Base-by-base conservation (phyloP, 257 asterid species). In the Rhazya stricta region DNA sequence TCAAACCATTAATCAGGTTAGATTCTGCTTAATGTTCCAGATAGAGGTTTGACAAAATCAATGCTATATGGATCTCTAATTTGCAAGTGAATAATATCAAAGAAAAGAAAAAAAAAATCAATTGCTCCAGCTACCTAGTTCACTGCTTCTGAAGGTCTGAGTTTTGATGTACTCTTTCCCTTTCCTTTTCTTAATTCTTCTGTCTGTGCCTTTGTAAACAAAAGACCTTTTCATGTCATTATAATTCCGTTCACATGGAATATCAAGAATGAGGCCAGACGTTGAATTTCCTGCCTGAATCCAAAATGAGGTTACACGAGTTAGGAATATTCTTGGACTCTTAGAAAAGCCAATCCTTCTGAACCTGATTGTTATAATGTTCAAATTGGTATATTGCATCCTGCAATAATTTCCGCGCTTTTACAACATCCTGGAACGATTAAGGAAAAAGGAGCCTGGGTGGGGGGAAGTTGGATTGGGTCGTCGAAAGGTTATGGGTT, bases 1-100 rank as follows among this genome's bases (percentile, higher is more conserved):
- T 57, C 98, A 92, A 80, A 95, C 87, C 76, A 92, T 95, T 76
- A 95, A 95, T 69, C 99, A 95, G 98, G 99, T 92, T 76, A 67
- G 69, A 58, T 61, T 66, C 58, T 53, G 63, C 53, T 61, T 53
- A 58, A 34, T 10, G 19, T 37, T 45, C 37, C 15, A 4, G 63
- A 32, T n/a, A 29, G 13, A 45, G 29, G 71, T 36, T n/a, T 18
- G 29, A 43, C 7, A 29, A 16, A 43, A 11, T 71, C 18, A 71
- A 21, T 23, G 34, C n/a, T 19, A 2, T 43, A 8, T 23, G 46
- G 73, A 21, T 32, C n/a, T 27, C 60, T 27, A n/a, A 21, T n/a
- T 58, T 58, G 19, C 34, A 48, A 27, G 15, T 16, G 60, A 25
- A 48, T 15, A 30, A 39, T 5, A 15, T 32, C 46, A 30, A 19